phyloP scores from a whole-genome alignment of 176 grass and related monocot genomes.

The Sorghum bicolor region Sorghum_bicolor_NCBIv3 NC_012870.2:7100501-7101000 shows the following conservation, averaged over 20 bases:
- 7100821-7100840: no score
- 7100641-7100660: not conserved
- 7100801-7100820: no score
- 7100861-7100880: no score
- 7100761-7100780: not conserved
- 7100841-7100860: no score
- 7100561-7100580: not conserved
- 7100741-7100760: not conserved
- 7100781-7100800: no score
- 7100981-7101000: no score
- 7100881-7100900: no score
- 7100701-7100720: not conserved
- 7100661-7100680: not conserved
- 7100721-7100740: not conserved
- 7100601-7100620: not conserved
- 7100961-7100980: no score
- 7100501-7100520: constrained; percentile 62
- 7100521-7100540: constrained; percentile 62
- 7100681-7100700: not conserved
- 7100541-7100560: constrained; percentile 61
- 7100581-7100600: not conserved
- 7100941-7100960: no score
- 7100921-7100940: no score
- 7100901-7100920: no score
- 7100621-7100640: not conserved